Conservation (phyloP, 2,329 filamentous ascomycete species). For the Fusarium luffae region DNA sequence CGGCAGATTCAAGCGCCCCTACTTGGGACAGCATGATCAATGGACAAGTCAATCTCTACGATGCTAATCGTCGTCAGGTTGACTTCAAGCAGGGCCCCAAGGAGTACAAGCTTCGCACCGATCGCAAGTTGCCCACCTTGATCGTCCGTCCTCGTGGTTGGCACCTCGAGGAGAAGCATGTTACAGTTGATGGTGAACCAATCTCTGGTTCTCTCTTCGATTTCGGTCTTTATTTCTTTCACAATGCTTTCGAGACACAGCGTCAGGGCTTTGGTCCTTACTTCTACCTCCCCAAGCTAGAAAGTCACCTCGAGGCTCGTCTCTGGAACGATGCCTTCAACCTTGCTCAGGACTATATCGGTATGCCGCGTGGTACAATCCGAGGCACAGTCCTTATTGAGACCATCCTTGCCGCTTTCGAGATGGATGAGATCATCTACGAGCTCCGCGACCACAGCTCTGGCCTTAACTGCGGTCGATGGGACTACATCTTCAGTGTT, state of each 20-base stretch:
- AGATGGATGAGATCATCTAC: slow-evolving; percentile 99
- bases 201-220: slow-evolving; percentile 95
- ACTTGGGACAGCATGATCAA: slow-evolving; percentile 99
- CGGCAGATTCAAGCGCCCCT: slow-evolving; percentile 87
- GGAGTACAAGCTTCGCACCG: slow-evolving; percentile 96
- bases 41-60: slow-evolving; percentile 96
- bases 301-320: slow-evolving; percentile 94
- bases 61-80: slow-evolving; percentile 91
- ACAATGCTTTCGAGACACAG: slow-evolving; percentile 92
- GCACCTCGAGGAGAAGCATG: slow-evolving; percentile 98
- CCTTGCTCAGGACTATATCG: slow-evolving; percentile 91
- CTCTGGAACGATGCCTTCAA: slow-evolving; percentile 99
- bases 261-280: slow-evolving; percentile 89
- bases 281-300: slow-evolving; percentile 99
- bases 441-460: slow-evolving; percentile 96
- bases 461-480: slow-evolving; percentile 96
- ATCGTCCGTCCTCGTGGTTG: slow-evolving; percentile 96
- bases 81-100: slow-evolving; percentile 97
- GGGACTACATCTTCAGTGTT: slow-evolving; percentile 99
- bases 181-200: slow-evolving; percentile 93
- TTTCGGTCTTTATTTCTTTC: slow-evolving; percentile 99
- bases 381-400: slow-evolving; percentile 96
- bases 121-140: slow-evolving; percentile 85
- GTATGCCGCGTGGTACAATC: slow-evolving; percentile 90
- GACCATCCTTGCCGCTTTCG: slow-evolving; percentile 96